Conservation (phyloP, 2,329 filamentous ascomycete genomes). For the Talaromyces islandicus region DNA sequence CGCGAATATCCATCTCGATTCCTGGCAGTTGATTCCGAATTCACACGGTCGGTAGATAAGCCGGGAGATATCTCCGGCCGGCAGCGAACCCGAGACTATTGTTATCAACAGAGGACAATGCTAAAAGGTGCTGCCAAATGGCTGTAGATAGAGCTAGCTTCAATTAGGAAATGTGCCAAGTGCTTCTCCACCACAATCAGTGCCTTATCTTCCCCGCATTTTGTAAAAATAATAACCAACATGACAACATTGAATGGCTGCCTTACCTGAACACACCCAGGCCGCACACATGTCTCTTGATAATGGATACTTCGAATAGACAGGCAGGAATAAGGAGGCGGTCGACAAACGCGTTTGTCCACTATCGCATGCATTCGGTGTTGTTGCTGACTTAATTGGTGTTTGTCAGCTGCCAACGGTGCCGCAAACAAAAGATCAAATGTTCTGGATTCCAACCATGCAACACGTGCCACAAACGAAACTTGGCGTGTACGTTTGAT, state of each 20-base stretch:
- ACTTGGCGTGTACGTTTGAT: slow-evolving; percentile 39
- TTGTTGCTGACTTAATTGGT: not conserved
- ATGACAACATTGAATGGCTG: not conserved
- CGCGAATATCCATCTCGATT: not conserved
- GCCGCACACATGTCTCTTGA: not conserved
- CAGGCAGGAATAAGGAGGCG: not conserved
- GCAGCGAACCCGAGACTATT: not conserved
- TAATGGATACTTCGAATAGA: not conserved
- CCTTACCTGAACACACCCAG: not conserved
- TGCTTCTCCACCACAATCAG: not conserved
- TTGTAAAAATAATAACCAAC: not conserved
- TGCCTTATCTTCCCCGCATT: not conserved
- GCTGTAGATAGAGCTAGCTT: not conserved
- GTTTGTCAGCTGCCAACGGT: slow-evolving; percentile 35
- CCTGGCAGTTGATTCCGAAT: not conserved
- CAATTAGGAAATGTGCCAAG: not conserved
- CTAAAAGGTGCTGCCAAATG: not conserved
- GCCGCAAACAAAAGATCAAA: slow-evolving; percentile 43
- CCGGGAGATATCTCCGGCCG: not conserved
- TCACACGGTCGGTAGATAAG: not conserved
- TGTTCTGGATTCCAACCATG: slow-evolving; percentile 40
- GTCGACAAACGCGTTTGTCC: not conserved
- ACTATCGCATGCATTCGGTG: not conserved
- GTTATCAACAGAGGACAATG: not conserved
- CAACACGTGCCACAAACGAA: slow-evolving; percentile 39